These are phyloP conservation scores for Saccharomyces pastorianus DNA, from an alignment of 1,139 yeast species.

Conservation along the genomic window DNA sequence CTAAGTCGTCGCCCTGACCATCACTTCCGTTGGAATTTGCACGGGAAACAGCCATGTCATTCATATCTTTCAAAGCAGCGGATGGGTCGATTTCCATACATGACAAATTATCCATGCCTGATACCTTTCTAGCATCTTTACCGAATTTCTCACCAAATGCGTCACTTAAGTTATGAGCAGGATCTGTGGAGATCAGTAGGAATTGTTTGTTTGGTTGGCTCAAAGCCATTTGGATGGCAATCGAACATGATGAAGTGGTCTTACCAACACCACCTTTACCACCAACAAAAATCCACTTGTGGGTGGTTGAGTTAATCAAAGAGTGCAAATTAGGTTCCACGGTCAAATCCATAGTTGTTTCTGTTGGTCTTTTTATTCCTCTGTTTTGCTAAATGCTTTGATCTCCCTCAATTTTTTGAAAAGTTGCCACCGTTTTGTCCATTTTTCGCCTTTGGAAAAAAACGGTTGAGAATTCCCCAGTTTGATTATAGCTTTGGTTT, in stretches of 20 bases:
- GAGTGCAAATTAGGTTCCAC: constrained; percentile 65
- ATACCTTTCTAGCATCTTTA: constrained; percentile 89
- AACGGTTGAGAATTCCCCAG: neutral
- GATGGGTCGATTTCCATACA: constrained; percentile 99
- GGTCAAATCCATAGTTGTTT: constrained; percentile 30
- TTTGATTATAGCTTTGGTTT: neutral
- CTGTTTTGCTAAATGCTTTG: neutral
- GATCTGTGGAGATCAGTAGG: constrained; percentile 89
- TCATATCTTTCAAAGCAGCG: constrained; percentile 85
- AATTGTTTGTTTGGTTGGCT: constrained; percentile 76
- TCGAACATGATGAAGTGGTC: constrained; percentile 92
- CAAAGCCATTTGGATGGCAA: constrained; percentile 83
- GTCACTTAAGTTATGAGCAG: constrained; percentile 94
- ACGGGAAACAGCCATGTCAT: constrained; percentile 40
- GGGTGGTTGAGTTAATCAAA: constrained; percentile 53
- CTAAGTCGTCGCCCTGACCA: constrained; percentile 20
- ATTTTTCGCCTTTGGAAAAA: neutral
- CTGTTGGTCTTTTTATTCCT: neutral
- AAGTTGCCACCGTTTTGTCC: neutral
- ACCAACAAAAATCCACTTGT: constrained; percentile 96
- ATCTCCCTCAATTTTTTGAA: neutral
- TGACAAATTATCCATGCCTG: constrained; percentile 76
- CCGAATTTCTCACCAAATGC: constrained; percentile 98
- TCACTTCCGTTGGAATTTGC: constrained; percentile 22
- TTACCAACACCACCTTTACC: constrained; percentile 99